Evolutionary conservation across 176 grass and related monocot genomes (phyloP).

Genomic region (Leersia perrieri): DNA sequence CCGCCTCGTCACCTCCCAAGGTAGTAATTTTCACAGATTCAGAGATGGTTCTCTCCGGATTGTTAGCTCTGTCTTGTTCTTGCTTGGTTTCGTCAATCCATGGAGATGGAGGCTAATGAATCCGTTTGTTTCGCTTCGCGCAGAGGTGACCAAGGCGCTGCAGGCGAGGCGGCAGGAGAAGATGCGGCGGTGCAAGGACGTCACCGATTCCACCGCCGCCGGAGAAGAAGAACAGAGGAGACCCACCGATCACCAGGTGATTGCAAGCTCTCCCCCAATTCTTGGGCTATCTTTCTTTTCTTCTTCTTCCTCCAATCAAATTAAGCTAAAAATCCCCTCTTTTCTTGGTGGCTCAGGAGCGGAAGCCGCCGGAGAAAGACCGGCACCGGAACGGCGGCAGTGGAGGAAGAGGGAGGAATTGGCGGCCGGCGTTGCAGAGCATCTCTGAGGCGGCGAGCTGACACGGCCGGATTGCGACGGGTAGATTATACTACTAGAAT

Average conservation of each 20-base stretch:
- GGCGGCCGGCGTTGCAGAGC: slow-evolving; percentile 53
- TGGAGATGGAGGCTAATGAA: neutral
- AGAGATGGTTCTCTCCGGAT: neutral
- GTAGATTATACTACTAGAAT: neutral
- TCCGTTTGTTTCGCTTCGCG: neutral
- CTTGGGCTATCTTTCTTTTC: neutral
- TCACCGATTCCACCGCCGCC: neutral
- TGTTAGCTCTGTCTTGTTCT: slow-evolving; percentile 13
- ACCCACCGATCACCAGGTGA: slow-evolving; percentile 3
- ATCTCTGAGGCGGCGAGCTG: slow-evolving; percentile 40
- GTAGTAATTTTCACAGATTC: no score
- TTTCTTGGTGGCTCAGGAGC: slow-evolving; percentile 14
- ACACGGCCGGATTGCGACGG: neutral
- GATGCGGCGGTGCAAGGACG: slow-evolving; percentile 16
- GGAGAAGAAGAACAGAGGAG: slow-evolving; percentile 2
- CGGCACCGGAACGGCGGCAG: neutral
- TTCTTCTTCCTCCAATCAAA: neutral
- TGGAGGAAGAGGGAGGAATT: slow-evolving; percentile 13
- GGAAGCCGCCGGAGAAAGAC: slow-evolving; percentile 32
- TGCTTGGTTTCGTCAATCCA: neutral
- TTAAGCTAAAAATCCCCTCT: neutral
- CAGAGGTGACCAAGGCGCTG: slow-evolving; percentile 69
- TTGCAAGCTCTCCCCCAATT: neutral
- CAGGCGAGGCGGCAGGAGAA: slow-evolving; percentile 62
- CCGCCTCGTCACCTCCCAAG: slow-evolving; percentile 89